phyloP scores from a whole-genome alignment of 495 filamentous ascomycete genomes.

The Hypoxylon fuscum region DNA sequence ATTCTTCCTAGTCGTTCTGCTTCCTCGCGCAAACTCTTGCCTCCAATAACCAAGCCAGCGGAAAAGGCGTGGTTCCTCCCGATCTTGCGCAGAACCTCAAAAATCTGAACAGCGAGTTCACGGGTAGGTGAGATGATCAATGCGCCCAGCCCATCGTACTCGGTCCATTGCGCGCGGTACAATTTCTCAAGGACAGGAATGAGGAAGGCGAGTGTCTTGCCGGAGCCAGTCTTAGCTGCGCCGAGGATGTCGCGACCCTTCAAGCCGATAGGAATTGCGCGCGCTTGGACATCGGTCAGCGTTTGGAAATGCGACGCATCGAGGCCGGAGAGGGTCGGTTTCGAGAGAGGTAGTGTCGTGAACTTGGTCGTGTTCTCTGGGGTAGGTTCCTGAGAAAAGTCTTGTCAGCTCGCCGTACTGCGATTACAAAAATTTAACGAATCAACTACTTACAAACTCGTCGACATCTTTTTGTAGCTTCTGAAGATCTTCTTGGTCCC shows the following conservation, averaged over 20 bases:
- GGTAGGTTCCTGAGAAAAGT: slow-evolving; percentile 54
- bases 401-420: slow-evolving; percentile 9
- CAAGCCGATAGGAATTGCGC: slow-evolving; percentile 83
- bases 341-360: slow-evolving; percentile 84
- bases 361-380: slow-evolving; percentile 65
- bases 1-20: slow-evolving; percentile 85
- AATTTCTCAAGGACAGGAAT: slow-evolving; percentile 93
- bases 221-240: slow-evolving; percentile 95
- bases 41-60: slow-evolving; percentile 94
- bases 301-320: slow-evolving; percentile 87
- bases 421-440: not conserved
- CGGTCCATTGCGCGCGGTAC: slow-evolving; percentile 89
- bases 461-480: slow-evolving; percentile 59
- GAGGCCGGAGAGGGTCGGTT: slow-evolving; percentile 81
- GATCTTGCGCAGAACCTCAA: slow-evolving; percentile 91
- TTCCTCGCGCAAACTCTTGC: slow-evolving; percentile 89
- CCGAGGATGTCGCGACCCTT: slow-evolving; percentile 92
- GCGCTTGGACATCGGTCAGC: slow-evolving; percentile 90
- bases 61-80: slow-evolving; percentile 91
- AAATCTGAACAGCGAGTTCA: slow-evolving; percentile 96
- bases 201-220: slow-evolving; percentile 95
- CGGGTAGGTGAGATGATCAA: slow-evolving; percentile 94
- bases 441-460: slow-evolving; percentile 46
- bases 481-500: slow-evolving; percentile 64
- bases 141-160: slow-evolving; percentile 89